Percentiles rank a stretch among this genome's conserved stretches.
These are phyloP conservation scores for Coleophoma crateriformis DNA, from an alignment of 2,329 filamentous ascomycete species.

Conservation along the genomic window DNA sequence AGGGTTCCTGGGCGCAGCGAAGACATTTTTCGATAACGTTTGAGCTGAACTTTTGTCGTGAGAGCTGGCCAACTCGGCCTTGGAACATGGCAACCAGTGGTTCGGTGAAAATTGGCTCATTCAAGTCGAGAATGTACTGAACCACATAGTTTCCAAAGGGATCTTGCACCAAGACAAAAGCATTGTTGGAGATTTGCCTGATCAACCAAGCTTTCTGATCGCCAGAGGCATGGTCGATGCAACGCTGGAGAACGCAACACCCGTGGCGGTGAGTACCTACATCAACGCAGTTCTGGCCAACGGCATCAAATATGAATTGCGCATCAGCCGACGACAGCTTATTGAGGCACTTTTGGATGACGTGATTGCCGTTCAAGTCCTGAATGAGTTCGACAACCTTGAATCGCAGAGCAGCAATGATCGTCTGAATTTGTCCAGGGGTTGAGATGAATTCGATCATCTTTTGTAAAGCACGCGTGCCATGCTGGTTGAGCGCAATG, in stretches of 20 bases:
- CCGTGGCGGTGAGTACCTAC: conserved; percentile 97
- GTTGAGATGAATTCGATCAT: conserved; percentile 98
- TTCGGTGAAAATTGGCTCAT: conserved; percentile 81
- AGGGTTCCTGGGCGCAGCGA: conserved; percentile 70
- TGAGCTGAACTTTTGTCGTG: conserved; percentile 98
- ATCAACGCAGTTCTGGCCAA: conserved; percentile 77
- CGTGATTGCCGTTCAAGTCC: conserved; percentile 96
- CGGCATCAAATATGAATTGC: conserved; percentile 95
- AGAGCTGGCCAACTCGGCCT: conserved; percentile 64
- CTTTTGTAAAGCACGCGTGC: conserved; percentile 93
- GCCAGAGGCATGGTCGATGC: conserved; percentile 93
- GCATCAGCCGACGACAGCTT: conserved; percentile 80
- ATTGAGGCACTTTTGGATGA: conserved; percentile 98
- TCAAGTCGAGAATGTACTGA: conserved; percentile 95
- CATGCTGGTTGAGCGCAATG: conserved; percentile 95
- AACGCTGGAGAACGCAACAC: conserved; percentile 95
- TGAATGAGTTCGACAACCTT: conserved; percentile 93
- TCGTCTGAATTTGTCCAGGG: conserved; percentile 75
- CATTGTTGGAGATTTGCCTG: conserved; percentile 78
- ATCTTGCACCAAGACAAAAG: conserved; percentile 87
- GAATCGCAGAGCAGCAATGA: conserved; percentile 76
- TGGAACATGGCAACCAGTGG: conserved; percentile 79
- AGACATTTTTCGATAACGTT: conserved; percentile 98
- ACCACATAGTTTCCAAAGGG: conserved; percentile 98
- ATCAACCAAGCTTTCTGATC: conserved; percentile 86